Base-by-base conservation (phyloP, 352 stramenopile species). In the Phytophthora europaea region DNA sequence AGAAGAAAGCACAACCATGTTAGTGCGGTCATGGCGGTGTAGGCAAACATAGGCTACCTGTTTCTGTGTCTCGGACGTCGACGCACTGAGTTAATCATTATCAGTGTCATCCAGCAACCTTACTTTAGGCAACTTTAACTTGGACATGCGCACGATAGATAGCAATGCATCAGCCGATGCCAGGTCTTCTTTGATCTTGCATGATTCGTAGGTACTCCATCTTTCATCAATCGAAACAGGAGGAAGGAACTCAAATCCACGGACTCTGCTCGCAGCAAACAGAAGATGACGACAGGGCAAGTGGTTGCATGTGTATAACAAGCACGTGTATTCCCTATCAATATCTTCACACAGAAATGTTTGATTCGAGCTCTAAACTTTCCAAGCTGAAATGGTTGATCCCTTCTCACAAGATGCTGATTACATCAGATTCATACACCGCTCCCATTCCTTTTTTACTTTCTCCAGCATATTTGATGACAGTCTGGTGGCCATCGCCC, bases 361-460 rank as follows among this genome's bases (percentile, higher is more conserved):
- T 47, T 38, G n/a, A n/a, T 43, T 54, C 12, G 36, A 50, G 16
- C 26, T 36, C 10, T 47, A 34, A 20, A 73, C 36, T 43, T 73
- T 67, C 60, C 59, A 74, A 22, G 13, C 10, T 12, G 60, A 70
- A 47, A 61, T 10, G 10, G n/a, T 15, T 74, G 31, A 48, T 23
- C 47, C 67, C 73, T 23, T 65, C 38, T 61, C 76, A 69, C 54
- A 73, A 70, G n/a, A 76, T 82, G 34, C 60, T 10, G 31, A 64
- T 6, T 67, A 61, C 13, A 22, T 28, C 13, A 59, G 66, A 50
- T 68, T 82, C 7, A 57, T 68, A 43, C 31, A 78, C 43, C 34
- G 34, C 2, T 83, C 69, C 73, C 65, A 76, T 26, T 66, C 55
- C 7, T 20, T 48, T 34, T 73, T 73, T 2, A 64, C 26, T 23